A percentile compares a stretch with the other conserved stretches of the same genome.
phyloP scores from a whole-genome alignment of 2,329 filamentous ascomycete genomes.

The Lecanicillium sp. region DNA sequence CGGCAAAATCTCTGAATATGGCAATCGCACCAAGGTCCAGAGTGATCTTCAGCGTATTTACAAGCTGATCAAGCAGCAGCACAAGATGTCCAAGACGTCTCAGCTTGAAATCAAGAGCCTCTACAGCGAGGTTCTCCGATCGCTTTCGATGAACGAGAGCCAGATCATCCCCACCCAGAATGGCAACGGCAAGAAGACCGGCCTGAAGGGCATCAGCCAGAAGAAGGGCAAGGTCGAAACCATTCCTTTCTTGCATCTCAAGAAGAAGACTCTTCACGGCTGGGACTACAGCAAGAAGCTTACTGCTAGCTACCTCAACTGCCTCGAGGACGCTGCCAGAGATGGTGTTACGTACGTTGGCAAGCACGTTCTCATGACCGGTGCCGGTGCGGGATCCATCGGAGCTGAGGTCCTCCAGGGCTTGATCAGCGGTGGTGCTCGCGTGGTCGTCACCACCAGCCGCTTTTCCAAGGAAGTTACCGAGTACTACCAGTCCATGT shows the following conservation, averaged over 20 bases:
- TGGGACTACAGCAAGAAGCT: slow-evolving; percentile 99
- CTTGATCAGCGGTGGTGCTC: slow-evolving; percentile 90
- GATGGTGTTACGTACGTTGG: slow-evolving; percentile 84
- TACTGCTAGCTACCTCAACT: slow-evolving; percentile 86
- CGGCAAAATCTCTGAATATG: slow-evolving; percentile 97
- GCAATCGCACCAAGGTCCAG: slow-evolving; percentile 96
- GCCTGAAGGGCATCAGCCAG: slow-evolving; percentile 44
- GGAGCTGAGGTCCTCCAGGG: slow-evolving; percentile 95
- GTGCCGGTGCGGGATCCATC: slow-evolving; percentile 94
- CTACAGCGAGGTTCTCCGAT: slow-evolving; percentile 90
- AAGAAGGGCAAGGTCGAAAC: slow-evolving; percentile 92
- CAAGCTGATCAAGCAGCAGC: slow-evolving; percentile 96
- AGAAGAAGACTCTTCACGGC: slow-evolving; percentile 85
- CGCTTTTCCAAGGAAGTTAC: slow-evolving; percentile 96
- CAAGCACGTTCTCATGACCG: slow-evolving; percentile 97
- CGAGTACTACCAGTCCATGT: slow-evolving; percentile 99
- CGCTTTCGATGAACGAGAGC: slow-evolving; percentile 94
- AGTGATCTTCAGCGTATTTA: slow-evolving; percentile 92
- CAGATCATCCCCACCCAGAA: slow-evolving; percentile 91
- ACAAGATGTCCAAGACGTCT: slow-evolving; percentile 93
- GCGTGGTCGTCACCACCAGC: slow-evolving; percentile 93
- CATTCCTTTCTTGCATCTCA: slow-evolving; percentile 94
- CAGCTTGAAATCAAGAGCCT: slow-evolving; percentile 94
- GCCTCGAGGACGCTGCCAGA: slow-evolving; percentile 80
- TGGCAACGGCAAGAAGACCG: slow-evolving; percentile 53